These are phyloP conservation scores for Penicillium brasilianum DNA, from an alignment of 2,329 filamentous ascomycete species.

Conservation along the genomic window DNA sequence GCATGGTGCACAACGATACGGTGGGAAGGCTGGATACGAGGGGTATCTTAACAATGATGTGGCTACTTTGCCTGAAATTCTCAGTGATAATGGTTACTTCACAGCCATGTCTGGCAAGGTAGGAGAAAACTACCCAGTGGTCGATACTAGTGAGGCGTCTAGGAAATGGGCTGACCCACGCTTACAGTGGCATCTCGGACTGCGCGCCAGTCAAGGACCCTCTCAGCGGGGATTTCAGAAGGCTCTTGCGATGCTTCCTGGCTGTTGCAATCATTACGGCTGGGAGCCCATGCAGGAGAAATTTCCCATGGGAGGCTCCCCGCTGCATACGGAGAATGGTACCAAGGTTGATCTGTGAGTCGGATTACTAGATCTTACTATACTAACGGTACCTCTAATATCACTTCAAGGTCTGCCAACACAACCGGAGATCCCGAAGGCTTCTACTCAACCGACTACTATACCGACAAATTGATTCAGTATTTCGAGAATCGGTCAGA, in stretches of 20 bases:
- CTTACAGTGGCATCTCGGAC: slow-evolving; percentile 40
- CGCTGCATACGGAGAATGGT: slow-evolving; percentile 14
- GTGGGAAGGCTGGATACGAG: slow-evolving; percentile 43
- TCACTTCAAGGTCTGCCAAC: not conserved
- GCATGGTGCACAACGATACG: not conserved
- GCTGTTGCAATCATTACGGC: slow-evolving; percentile 43
- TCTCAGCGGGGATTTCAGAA: slow-evolving; percentile 38
- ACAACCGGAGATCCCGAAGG: slow-evolving; percentile 10
- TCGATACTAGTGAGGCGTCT: slow-evolving; percentile 17
- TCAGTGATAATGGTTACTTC: slow-evolving; percentile 42
- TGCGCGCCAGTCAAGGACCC: slow-evolving; percentile 35
- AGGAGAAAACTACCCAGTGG: not conserved
- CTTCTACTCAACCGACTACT: slow-evolving; percentile 42
- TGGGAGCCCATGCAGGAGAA: slow-evolving; percentile 34
- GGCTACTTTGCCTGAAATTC: slow-evolving; percentile 42
- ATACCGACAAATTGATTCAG: slow-evolving; percentile 34
- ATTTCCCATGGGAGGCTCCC: slow-evolving; percentile 21
- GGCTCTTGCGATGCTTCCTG: slow-evolving; percentile 37
- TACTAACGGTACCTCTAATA: not conserved
- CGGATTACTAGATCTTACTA: slow-evolving; percentile 1
- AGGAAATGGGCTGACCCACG: not conserved
- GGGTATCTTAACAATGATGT: slow-evolving; percentile 43
- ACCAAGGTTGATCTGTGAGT: slow-evolving; percentile 25
- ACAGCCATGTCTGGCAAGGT: slow-evolving; percentile 44
- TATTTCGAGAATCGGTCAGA: slow-evolving; percentile 40